Evolutionary conservation across 2,329 filamentous ascomycete species (phyloP), one percentile per base, ranked within the genome.

Genomic region (Metarhizium sp.): DNA sequence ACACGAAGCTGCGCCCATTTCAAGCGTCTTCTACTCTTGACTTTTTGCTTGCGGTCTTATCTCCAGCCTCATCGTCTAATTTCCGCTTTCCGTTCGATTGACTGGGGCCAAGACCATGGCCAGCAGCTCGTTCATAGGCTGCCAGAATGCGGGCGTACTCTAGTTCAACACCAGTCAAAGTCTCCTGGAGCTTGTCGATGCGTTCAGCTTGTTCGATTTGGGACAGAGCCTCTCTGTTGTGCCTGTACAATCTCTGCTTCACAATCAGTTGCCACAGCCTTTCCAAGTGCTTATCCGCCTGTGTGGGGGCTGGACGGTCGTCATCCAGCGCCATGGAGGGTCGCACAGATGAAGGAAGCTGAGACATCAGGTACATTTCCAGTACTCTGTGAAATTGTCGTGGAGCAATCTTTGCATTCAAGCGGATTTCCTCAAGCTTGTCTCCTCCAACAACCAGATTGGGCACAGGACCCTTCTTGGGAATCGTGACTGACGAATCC

Each of bases 231-330:
- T 92, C 86, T 56, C 78, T 79, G 64, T 94, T 92, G 63, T 90
- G 87, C 48, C 81, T 78, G 66, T 88, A 91, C 4, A 95, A 74
- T 40, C 90, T 76, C 63, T 88, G 81, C 72, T 94, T 94, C n/a
- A 86, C 82, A 46, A 89, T 75, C 29, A 92, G 69, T 34, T 85
- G 76, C 87, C 88, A 95, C 48, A 90, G 78, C 59, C 78, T 80
- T 66, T 87, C 88, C 52, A 79, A 75, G 30, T 85, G 77, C 60
- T 83, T 78, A 60, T 87, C 79, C 48, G 75, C 75, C 55, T 79
- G 78, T 3, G 78, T 78, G 0, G 78, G 62, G 14, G 64, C 69
- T 66, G 62, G 73, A 63, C 59, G 70, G 66, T 66, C 75, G 68
- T 65, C 76, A 6, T 69, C 74, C 6, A 74, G 57, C 54, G 69